Evolutionary conservation across 352 stramenopile genomes (phyloP), one percentile per base, ranked within the genome.

Genomic region (Pythium periplocum): DNA sequence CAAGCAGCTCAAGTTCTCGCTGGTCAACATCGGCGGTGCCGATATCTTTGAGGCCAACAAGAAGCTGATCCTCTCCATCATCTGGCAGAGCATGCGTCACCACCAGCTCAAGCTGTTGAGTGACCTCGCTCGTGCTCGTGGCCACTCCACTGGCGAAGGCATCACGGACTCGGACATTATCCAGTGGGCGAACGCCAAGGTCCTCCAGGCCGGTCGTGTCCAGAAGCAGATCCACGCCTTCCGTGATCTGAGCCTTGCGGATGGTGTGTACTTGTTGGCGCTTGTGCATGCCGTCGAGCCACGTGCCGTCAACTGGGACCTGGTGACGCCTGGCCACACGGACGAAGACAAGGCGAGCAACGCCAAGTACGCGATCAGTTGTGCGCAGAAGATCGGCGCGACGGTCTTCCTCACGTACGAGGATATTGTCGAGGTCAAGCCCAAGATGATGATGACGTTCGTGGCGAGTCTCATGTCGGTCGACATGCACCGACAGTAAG

Each of bases 31-130:
- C 47, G 91, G 90, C 30, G 88, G 88, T 5, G 71, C 91, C 1
- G 91, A 98, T 65, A 97, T 98, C 48, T 93, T 87, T 35, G 89
- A 97, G 61, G 84, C 80, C 46, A 95, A 95, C 44, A 93, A 94
- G 64, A 98, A 98, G 68, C 76, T 97, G 57, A 96, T 96, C 45
- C 59, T 97, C 45, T 96, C 86, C 46, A 87, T 98, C 37, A 94
- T 98, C 37, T 98, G 90, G 91, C 91, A 98, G 71, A 87, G 90
- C 56, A 98, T 98, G 91, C 80, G 91, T 37, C 78, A 93, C 67
- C 87, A 96, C 62, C 90, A 94, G 48, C 62, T 98, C 31, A 89
- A 93, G 50, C 70, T 96, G 30, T 58, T 96, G 49, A 86, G 78
- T 35, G 70, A 76, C 4, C 55, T 93, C 6, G 72, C 75, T 2